Percentiles rank a stretch among this genome's conserved stretches.
phyloP scores from a whole-genome alignment of 202 grass and related monocot species.

The Hordeum pubiflorum region DNA sequence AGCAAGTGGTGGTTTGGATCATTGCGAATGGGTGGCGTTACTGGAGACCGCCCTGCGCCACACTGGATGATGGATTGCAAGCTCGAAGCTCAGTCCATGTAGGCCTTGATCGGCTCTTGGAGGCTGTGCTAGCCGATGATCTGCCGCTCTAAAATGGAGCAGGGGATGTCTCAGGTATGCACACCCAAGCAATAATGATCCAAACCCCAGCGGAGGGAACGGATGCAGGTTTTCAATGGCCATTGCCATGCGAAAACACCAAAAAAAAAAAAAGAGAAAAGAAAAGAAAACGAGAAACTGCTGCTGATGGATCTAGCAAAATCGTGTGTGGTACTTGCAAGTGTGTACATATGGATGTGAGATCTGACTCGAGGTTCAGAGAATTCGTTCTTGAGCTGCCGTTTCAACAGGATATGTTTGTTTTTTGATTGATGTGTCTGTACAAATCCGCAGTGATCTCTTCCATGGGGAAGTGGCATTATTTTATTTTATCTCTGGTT shows the following conservation, averaged over 20 bases:
- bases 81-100: not conserved
- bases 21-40: constrained; percentile 26
- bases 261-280: not conserved
- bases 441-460: not conserved
- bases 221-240: not conserved
- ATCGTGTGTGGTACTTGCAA: not conserved
- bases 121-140: not conserved
- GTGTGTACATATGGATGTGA: constrained; percentile 24
- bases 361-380: constrained; percentile 19
- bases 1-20: constrained; percentile 36
- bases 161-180: constrained; percentile 5
- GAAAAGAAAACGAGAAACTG: not conserved
- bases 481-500: not conserved
- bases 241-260: not conserved
- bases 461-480: not conserved
- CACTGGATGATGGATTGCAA: not conserved
- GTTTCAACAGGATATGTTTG: constrained; percentile 22
- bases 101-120: not conserved
- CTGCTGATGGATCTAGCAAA: not conserved
- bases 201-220: not conserved
- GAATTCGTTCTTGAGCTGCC: constrained; percentile 10
- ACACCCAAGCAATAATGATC: constrained; percentile 29
- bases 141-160: constrained; percentile 4
- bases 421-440: constrained; percentile 26
- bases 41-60: constrained; percentile 14